phyloP scores from a whole-genome alignment of 2,329 filamentous ascomycete species.

The Aureobasidium leucospermi region DNA sequence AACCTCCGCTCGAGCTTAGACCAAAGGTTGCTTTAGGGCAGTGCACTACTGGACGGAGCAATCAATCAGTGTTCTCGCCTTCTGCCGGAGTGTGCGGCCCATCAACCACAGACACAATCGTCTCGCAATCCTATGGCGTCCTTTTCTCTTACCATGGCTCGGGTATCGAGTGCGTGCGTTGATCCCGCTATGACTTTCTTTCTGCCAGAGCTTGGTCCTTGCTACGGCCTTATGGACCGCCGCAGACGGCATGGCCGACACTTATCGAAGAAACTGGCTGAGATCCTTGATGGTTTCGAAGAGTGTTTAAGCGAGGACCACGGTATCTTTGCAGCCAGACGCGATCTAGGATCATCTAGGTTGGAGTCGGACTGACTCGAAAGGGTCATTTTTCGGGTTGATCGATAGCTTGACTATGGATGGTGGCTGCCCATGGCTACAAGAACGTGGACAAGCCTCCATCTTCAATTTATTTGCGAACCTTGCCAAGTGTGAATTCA shows the following conservation, averaged over 20 bases:
- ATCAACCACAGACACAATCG: not conserved
- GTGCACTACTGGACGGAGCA: not conserved
- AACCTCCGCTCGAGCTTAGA: conserved; percentile 1
- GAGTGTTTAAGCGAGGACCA: not conserved
- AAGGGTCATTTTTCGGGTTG: not conserved
- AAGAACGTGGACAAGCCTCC: not conserved
- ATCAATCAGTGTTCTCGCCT: not conserved
- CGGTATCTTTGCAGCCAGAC: not conserved
- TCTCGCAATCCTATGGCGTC: not conserved
- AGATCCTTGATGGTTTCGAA: not conserved
- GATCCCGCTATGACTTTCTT: not conserved
- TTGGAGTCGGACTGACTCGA: not conserved
- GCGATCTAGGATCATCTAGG: not conserved
- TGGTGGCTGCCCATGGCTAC: not conserved
- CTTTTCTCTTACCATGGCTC: not conserved
- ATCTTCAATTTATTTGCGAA: not conserved
- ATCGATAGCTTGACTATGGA: not conserved
- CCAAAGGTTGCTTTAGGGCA: not conserved
- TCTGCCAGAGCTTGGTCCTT: not conserved
- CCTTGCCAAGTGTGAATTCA: not conserved
- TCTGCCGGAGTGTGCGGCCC: not conserved
- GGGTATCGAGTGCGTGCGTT: not conserved
- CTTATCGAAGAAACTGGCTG: not conserved
- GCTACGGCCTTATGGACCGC: not conserved
- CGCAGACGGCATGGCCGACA: not conserved